Percentiles rank a stretch among this genome's conserved stretches.
These are phyloP conservation scores for Pyrus betulifolia DNA, from an alignment of 306 rosid species.

Conservation along the genomic window DNA sequence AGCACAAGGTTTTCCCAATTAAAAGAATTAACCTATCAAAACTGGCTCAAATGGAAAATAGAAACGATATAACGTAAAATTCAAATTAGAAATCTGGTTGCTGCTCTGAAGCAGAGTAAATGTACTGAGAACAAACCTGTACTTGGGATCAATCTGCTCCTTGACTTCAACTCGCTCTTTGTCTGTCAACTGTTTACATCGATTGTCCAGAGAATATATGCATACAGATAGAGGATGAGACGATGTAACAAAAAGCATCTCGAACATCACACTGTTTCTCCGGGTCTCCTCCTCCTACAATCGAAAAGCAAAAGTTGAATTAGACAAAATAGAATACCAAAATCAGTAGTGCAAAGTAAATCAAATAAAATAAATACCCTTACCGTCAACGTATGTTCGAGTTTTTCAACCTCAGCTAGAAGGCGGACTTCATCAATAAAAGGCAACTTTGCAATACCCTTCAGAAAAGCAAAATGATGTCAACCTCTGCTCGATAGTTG, in stretches of 20 bases:
- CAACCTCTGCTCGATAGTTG: conserved; percentile 1
- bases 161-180: conserved; percentile 58
- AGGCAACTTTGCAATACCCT: conserved; percentile 97
- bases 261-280: conserved; percentile 71
- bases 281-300: conserved; percentile 65
- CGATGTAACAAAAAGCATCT: conserved; percentile 83
- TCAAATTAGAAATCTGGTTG: neutral
- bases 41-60: neutral
- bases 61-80: no score
- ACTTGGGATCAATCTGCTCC: conserved; percentile 69
- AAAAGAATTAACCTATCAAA: neutral
- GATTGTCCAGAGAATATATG: conserved; percentile 85
- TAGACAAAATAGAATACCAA: neutral
- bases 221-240: conserved; percentile 95
- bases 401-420: conserved; percentile 67
- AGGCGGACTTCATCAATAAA: conserved; percentile 93
- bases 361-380: conserved; percentile 10
- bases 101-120: neutral
- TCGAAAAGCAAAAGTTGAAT: neutral
- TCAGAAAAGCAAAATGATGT: conserved; percentile 18
- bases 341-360: neutral
- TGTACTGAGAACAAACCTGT: conserved; percentile 46
- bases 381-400: conserved; percentile 75
- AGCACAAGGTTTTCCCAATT: neutral
- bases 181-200: conserved; percentile 60